Evolutionary conservation across 768 basidiomycete species (phyloP).

Genomic region (Tulasnella sp.): DNA sequence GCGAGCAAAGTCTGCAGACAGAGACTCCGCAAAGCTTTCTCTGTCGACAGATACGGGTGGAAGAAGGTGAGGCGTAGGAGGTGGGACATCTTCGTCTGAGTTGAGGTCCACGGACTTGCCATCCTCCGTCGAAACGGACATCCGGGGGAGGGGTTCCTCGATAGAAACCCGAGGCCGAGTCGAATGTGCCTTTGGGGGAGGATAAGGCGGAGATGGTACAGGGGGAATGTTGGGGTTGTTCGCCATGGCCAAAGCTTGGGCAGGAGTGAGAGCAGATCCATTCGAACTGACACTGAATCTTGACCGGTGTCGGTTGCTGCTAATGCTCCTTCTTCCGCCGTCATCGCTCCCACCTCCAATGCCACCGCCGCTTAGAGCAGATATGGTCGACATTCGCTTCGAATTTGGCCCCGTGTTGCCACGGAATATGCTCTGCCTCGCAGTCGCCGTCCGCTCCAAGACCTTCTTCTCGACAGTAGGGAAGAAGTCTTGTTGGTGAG

Average conservation of each 20-base stretch:
- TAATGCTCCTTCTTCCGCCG: conserved; percentile 34
- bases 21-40: conserved; percentile 75
- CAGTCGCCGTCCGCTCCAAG: conserved; percentile 64
- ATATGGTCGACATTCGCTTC: conserved; percentile 28
- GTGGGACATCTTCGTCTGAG: conserved; percentile 27
- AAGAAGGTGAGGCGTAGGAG: conserved; percentile 46
- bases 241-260: background rate
- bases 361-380: conserved; percentile 5
- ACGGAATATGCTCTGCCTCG: conserved; percentile 77
- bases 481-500: conserved; percentile 90
- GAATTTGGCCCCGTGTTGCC: conserved; percentile 35
- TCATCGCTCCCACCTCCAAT: conserved; percentile 34
- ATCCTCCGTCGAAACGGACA: conserved; percentile 70
- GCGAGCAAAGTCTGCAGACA: conserved; percentile 30
- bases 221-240: conserved; percentile 12
- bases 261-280: conserved; percentile 17
- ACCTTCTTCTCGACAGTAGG: conserved; percentile 88
- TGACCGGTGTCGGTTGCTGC: conserved; percentile 38
- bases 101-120: conserved; percentile 58
- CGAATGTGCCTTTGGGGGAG: conserved; percentile 34
- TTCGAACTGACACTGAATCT: conserved; percentile 51
- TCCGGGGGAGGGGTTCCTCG: conserved; percentile 52
- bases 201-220: conserved; percentile 24
- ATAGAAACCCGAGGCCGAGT: conserved; percentile 16
- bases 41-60: conserved; percentile 72